Base-by-base conservation (phyloP, 2,329 filamentous ascomycete species). In the Fusarium ambrosium region DNA sequence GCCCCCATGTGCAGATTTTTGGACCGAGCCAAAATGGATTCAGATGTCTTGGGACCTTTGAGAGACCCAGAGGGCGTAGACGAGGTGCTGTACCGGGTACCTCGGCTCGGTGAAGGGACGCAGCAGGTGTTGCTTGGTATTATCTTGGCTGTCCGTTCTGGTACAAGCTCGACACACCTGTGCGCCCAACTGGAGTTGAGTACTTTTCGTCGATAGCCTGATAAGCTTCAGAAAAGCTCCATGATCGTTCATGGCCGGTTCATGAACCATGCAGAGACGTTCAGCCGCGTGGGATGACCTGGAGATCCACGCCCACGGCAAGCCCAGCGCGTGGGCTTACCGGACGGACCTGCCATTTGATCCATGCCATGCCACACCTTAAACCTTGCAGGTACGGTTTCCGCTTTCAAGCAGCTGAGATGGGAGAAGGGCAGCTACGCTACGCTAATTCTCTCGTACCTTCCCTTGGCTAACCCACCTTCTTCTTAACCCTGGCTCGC, bases 1-100 rank as follows among this genome's bases (percentile, higher is more conserved):
- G 48, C 36, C 27, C 59, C 39, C 59, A 45, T 61, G 59, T 61
- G 39, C 59, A 61, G 59, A 58, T 58, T 58, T 58, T 58, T 58
- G 32, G 43, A 18, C 56, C 36, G 48, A 53, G 24, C 24, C 48
- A 53, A 53, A 53, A 53, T 18, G 16, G 48, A 29, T 29, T 53
- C 22, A 27, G 13, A 55, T 55, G 48, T 32, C 48, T 55, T 2
- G 48, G 48, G 48, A 55, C 48, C 48, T 32, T 32, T 55, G 27
- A 14, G 4, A 20, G 48, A 18, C 18, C 48, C 27, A 32, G 18
- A 22, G 13, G 8, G 58, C 11, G 53, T 36, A 58, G 53, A 58
- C 53, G 29, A 36, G 32, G n/a, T 36, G 48, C 27, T 20, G 48
- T 55, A 55, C 48, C 27, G 48, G 27, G 48, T 55, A 55, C 48